A percentile compares a stretch with the other conserved stretches of the same genome.
phyloP scores from a whole-genome alignment of 1,284 basidiomycete genomes.

The Cryptococcus deneoformans region DNA sequence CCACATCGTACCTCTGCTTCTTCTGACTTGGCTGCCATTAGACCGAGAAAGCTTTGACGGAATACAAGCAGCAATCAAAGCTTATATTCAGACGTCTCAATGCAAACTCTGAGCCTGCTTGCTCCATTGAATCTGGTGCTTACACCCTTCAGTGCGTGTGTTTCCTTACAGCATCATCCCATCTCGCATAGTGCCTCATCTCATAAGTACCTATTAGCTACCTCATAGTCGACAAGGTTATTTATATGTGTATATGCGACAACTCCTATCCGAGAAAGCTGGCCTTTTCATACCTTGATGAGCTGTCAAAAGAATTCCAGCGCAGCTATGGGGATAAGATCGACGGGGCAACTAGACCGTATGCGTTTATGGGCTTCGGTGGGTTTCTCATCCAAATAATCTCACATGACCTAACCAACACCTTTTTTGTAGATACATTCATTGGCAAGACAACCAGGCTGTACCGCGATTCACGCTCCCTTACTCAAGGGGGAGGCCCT shows the following conservation, averaged over 20 bases:
- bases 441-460: constrained; percentile 96
- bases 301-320: constrained; percentile 93
- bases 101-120: constrained; percentile 88
- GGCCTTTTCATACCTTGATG: constrained; percentile 96
- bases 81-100: constrained; percentile 92
- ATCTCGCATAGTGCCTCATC: not conserved
- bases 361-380: constrained; percentile 96
- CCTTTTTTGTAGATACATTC: constrained; percentile 74
- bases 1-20: not conserved
- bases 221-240: constrained; percentile 87
- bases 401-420: not conserved
- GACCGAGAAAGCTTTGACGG: constrained; percentile 89
- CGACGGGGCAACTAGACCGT: constrained; percentile 79
- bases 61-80: constrained; percentile 98
- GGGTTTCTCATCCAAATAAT: constrained; percentile 36
- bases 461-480: constrained; percentile 86
- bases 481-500: constrained; percentile 54
- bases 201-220: constrained; percentile 60
- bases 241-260: constrained; percentile 94
- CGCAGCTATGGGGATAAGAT: constrained; percentile 88
- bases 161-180: not conserved
- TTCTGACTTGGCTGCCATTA: constrained; percentile 44
- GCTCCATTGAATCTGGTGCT: constrained; percentile 93
- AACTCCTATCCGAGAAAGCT: constrained; percentile 97
- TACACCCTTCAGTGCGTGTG: constrained; percentile 86